These are phyloP conservation scores for Trametes versicolor DNA, from an alignment of 1,284 basidiomycete species.

Conservation along the genomic window DNA sequence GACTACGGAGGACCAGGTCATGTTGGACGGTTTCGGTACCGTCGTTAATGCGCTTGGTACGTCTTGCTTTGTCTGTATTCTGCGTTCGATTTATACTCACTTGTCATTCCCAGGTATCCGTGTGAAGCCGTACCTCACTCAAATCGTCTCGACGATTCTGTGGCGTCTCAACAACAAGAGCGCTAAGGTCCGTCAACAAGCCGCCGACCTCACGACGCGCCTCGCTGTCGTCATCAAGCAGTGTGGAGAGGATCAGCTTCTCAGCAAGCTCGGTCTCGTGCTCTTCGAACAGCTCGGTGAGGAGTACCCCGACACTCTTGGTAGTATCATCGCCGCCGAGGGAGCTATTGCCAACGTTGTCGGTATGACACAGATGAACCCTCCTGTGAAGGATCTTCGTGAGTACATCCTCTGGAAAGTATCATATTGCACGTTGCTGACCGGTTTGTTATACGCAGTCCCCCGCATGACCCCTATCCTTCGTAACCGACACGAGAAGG, in stretches of 20 bases:
- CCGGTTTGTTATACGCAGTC: constrained; percentile 62
- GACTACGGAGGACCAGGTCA: constrained; percentile 98
- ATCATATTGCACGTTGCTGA: background rate
- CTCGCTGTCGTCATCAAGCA: constrained; percentile 98
- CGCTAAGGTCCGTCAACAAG: constrained; percentile 98
- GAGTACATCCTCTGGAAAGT: constrained; percentile 50
- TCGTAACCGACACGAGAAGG: constrained; percentile 98
- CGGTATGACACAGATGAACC: constrained; percentile 99
- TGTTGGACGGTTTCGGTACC: constrained; percentile 98
- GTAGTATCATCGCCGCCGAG: constrained; percentile 98
- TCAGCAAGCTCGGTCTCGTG: constrained; percentile 97
- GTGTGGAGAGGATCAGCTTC: constrained; percentile 94
- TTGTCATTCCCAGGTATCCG: constrained; percentile 72
- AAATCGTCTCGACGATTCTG: constrained; percentile 99
- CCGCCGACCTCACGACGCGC: constrained; percentile 95
- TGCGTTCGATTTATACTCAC: constrained; percentile 5
- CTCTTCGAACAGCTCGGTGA: constrained; percentile 99
- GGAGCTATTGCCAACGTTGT: constrained; percentile 99
- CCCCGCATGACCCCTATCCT: constrained; percentile 99
- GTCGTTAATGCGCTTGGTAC: constrained; percentile 91
- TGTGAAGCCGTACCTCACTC: constrained; percentile 98
- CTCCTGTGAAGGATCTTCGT: constrained; percentile 98
- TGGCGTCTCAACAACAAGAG: constrained; percentile 99
- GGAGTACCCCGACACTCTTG: constrained; percentile 98
- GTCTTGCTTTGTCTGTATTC: constrained; percentile 23